Evolutionary conservation across 2,329 filamentous ascomycete genomes (phyloP).

Genomic region (Fragosphaeria purpurea): DNA sequence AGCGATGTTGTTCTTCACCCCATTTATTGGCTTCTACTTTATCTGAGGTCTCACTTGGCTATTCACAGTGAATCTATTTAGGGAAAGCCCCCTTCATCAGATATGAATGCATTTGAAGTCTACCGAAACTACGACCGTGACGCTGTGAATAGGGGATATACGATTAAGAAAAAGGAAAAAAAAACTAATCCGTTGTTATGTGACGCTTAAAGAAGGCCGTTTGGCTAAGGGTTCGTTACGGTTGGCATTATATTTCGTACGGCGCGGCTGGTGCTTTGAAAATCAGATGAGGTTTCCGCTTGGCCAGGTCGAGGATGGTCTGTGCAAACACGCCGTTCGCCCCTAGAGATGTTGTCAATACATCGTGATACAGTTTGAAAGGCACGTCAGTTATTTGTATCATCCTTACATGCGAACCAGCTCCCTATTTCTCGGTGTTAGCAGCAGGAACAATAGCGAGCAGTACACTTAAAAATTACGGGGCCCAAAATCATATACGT

Average conservation of each 20-base stretch:
- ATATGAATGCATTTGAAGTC: too few relatives aligned
- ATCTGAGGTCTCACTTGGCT: too few relatives aligned
- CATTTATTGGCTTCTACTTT: too few relatives aligned
- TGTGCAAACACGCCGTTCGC: conserved; percentile 94
- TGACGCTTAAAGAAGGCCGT: too few relatives aligned
- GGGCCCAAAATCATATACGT: conserved; percentile 20
- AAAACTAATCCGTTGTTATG: not conserved
- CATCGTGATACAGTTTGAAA: not conserved
- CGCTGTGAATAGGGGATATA: not conserved
- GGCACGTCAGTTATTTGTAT: not conserved
- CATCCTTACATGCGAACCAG: conserved; percentile 71
- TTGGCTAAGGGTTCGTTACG: too few relatives aligned
- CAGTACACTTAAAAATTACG: not conserved
- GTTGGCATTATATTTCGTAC: conserved; percentile 37
- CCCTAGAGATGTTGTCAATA: conserved; percentile 35
- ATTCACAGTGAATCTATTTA: too few relatives aligned
- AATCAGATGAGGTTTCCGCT: conserved; percentile 77
- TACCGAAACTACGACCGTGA: too few relatives aligned
- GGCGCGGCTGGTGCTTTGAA: conserved; percentile 56
- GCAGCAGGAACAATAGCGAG: not conserved
- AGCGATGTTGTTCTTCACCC: too few relatives aligned
- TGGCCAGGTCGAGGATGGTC: conserved; percentile 81
- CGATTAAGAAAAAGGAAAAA: not conserved
- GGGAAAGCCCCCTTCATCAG: too few relatives aligned
- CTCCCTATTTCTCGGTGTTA: conserved; percentile 38